These are phyloP conservation scores for Phlyctochytrium planicorne DNA, from an alignment of 192 early-diverging fungal species.

Conservation along the genomic window DNA sequence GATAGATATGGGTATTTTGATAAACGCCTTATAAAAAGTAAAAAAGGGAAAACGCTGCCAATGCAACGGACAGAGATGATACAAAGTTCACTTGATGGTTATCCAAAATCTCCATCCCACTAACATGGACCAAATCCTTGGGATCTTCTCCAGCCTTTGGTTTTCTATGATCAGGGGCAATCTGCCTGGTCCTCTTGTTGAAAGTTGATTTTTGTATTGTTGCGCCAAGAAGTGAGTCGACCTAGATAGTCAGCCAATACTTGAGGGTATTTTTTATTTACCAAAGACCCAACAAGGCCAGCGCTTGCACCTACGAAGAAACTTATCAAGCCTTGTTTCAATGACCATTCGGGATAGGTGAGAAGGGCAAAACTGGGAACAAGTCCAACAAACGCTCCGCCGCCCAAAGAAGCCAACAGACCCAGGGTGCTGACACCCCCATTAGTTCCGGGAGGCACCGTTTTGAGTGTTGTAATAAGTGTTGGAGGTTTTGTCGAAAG, in stretches of 20 bases:
- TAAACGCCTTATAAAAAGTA: too few species aligned
- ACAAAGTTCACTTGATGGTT: slow-evolving; percentile 84
- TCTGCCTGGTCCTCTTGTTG: slow-evolving; percentile 60
- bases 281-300: slow-evolving; percentile 76
- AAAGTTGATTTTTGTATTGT: slow-evolving; percentile 76
- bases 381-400: slow-evolving; percentile 71
- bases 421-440: slow-evolving; percentile 77
- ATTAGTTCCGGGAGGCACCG: slow-evolving; percentile 90
- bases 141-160: slow-evolving; percentile 44
- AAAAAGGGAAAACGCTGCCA: too few species aligned
- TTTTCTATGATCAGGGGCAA: slow-evolving; percentile 39
- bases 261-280: slow-evolving; percentile 24
- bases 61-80: slow-evolving; percentile 62
- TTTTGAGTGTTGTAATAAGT: slow-evolving; percentile 75
- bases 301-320: slow-evolving; percentile 57
- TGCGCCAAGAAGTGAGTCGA: slow-evolving; percentile 86
- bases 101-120: slow-evolving; percentile 70
- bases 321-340: slow-evolving; percentile 40
- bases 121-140: slow-evolving; percentile 48
- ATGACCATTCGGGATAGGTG: background rate
- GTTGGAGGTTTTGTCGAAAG: slow-evolving; percentile 70
- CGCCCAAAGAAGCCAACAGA: slow-evolving; percentile 70
- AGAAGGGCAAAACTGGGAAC: slow-evolving; percentile 40
- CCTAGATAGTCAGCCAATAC: slow-evolving; percentile 26
- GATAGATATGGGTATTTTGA: too few species aligned